Conservation (phyloP, 352 stramenopile genomes). For the Detonula confervacea region DNA sequence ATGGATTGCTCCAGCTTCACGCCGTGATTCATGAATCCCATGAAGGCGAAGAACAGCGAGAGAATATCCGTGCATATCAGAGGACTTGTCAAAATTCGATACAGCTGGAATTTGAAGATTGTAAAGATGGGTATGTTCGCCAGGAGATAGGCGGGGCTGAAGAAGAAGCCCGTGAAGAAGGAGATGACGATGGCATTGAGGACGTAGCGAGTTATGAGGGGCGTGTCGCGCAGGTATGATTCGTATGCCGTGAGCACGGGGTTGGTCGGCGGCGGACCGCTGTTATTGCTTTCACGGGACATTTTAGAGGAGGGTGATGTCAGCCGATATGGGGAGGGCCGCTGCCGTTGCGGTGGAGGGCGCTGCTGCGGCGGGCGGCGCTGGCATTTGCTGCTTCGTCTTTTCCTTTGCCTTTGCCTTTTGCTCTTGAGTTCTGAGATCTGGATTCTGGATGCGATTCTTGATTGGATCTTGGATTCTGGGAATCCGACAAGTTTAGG, state of each 20-base stretch:
- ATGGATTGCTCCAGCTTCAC: constrained; percentile 72
- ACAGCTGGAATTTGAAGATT: constrained; percentile 79
- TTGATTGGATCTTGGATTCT: too few species aligned
- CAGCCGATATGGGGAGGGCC: too few species aligned
- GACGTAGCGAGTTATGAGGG: constrained; percentile 72
- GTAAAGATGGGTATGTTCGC: constrained; percentile 79
- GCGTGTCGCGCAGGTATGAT: constrained; percentile 66
- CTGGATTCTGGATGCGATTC: too few species aligned
- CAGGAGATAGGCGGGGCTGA: constrained; percentile 58
- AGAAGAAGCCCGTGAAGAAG: constrained; percentile 66
- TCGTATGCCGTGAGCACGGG: constrained; percentile 73
- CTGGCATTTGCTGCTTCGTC: too few species aligned
- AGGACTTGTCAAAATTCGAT: constrained; percentile 73
- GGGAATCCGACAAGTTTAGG: too few species aligned
- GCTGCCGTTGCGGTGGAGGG: too few species aligned
- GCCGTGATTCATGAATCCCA: constrained; percentile 72
- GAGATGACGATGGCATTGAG: constrained; percentile 65
- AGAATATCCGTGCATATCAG: constrained; percentile 73
- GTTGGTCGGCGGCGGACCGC: constrained; percentile 64
- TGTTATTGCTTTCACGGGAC: constrained; percentile 31
- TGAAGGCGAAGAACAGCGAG: constrained; percentile 72
- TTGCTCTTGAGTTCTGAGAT: too few species aligned
- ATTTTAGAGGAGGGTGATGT: too few species aligned
- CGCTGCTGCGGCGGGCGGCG: too few species aligned
- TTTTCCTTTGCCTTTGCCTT: too few species aligned